Evolutionary conservation across 202 grass and related monocot species (phyloP), one percentile per base, ranked within the genome.

Genomic region (Zizania palustris): DNA sequence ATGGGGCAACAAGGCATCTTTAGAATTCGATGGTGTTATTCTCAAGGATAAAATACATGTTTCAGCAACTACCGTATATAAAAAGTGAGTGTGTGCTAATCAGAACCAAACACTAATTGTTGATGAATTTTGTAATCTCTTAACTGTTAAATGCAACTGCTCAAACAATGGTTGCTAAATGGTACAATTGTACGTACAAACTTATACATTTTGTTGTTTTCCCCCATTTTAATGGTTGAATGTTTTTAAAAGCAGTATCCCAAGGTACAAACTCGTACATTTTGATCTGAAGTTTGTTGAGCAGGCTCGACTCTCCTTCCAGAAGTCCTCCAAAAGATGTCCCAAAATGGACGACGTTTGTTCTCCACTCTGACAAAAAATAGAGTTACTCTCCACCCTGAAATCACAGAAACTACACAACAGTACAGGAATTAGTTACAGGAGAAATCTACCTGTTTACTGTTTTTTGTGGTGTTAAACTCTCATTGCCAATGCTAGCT

Each of bases 401-500:
- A 78, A 80, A 88, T 63, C 46, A 73, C 19, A 79, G 37, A 69
- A 74, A 61, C 65, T 63, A 57, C 40, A 83, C 21, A 54, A 78
- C 45, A 4, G 63, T 76, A 59, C 41, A 45, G 7, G 1, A 79
- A 39, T 54, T 68, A 63, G 10, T 62, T 63, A 54, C 28, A 80
- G 80, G 54, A 45, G 7, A 80, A 71, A 77, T 60, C 66, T 69
- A 97, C 90, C 78, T 89, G 57, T 71, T 85, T 75, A 67, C 64
- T 72, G 84, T 39, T 49, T 86, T 89, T 78, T 49, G 71, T 69
- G 79, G 50, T 13, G 44, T 73, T 82, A 49, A 57, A 62, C 16
- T 35, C 59, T 86, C 86, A 60, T 57, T 72, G 45, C 73, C 72
- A 43, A 1, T 77, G 72, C 73, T 75, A 76, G 45, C 20, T 37